Base-by-base conservation (phyloP, 2,329 filamentous ascomycete species). In the Sphaceloma murrayae region DNA sequence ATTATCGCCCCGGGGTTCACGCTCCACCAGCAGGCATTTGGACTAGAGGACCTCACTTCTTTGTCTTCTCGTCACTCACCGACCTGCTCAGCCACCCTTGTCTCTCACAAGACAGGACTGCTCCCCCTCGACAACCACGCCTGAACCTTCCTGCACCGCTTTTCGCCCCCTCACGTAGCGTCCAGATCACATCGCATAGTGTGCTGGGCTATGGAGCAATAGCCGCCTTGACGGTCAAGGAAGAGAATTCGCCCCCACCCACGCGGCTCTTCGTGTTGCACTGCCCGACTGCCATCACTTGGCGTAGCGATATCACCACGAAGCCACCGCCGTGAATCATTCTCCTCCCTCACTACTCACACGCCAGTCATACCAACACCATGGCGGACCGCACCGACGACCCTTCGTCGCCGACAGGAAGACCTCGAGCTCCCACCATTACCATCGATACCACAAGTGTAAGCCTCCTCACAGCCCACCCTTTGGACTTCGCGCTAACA, bases 401-500 rank as follows among this genome's bases (percentile, higher is more conserved):
- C n/a, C 29, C 24, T 33, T 34, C 24, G 17, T 44, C 46, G 8
- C 31, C 47, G 14, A 45, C 31, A 14, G 46, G 49, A 17, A 34
- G 49, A 21, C 42, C 46, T n/a, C 43, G 68, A 45, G 68, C 68
- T 47, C 68, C 68, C 24, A 71, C 68, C 43, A 72, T 72, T 48
- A 72, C 68, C 45, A 70, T 72, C 49, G 67, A 71, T 57, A 72
- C 68, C 5, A 70, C 68, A 49, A 67, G 67, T 48, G 66, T 68
- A 43, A 61, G 61, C 46, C 59, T 57, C 56, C 59, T 59, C 47
- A 42, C 9, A 11, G 7, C 16, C n/a, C 4, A 7, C 10, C 7
- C 11, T 5, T 14, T 14, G 9, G 13, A 3, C 40, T 9, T 16
- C 9, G 24, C 11, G 24, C 31, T 39, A 17, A 38, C 44, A 30